Evolutionary conservation across 1,284 basidiomycete genomes (phyloP).

Genomic region (Puccinia triticina): DNA sequence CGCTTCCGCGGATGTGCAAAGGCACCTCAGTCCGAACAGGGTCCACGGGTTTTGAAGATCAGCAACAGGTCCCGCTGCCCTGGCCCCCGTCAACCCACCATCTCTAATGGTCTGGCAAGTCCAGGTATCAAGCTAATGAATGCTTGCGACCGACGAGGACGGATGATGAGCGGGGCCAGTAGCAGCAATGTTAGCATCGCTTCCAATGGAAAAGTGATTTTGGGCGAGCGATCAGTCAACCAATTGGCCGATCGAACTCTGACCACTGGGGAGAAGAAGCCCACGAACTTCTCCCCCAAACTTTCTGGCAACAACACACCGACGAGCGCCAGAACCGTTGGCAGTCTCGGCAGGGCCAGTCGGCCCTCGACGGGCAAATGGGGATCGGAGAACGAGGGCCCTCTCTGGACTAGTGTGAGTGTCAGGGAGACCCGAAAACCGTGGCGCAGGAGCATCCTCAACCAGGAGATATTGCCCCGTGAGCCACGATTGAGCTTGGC

Average conservation of each 20-base stretch:
- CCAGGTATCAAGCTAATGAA: conserved; percentile 2
- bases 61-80: neutral
- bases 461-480: neutral
- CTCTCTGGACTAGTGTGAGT: neutral
- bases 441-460: conserved; percentile 21
- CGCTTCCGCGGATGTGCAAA: conserved; percentile 6
- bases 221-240: conserved; percentile 33
- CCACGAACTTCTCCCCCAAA: neutral
- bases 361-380: conserved; percentile 8
- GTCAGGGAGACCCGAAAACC: conserved; percentile 16
- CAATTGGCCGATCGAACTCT: neutral
- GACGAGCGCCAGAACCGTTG: neutral
- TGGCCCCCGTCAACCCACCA: conserved; percentile 14
- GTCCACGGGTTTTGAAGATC: conserved; percentile 11
- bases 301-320: neutral
- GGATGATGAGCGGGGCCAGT: conserved; percentile 22
- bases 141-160: neutral
- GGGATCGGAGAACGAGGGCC: conserved; percentile 1
- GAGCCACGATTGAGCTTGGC: neutral
- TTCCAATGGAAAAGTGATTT: conserved; percentile 11
- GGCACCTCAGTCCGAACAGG: conserved; percentile 12
- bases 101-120: conserved; percentile 12
- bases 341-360: conserved; percentile 4
- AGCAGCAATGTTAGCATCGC: conserved; percentile 8
- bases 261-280: conserved; percentile 12